phyloP scores from a whole-genome alignment of 495 filamentous ascomycete genomes.

The Neurospora terricola region DNA sequence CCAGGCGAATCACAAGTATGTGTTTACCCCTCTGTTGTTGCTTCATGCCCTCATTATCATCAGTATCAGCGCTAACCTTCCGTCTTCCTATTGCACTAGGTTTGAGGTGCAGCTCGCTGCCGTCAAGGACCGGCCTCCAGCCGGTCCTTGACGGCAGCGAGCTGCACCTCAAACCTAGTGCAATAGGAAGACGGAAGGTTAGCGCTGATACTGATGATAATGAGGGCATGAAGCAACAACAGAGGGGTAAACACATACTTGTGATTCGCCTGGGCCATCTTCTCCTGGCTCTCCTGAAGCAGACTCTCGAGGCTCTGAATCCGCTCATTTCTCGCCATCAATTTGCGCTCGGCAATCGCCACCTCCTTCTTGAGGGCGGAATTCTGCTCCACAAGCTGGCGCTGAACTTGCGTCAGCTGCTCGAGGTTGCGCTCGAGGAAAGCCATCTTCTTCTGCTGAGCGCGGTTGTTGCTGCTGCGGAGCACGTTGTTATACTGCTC shows the following conservation, averaged over 20 bases:
- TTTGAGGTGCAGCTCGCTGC: conserved; percentile 95
- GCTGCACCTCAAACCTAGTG: conserved; percentile 85
- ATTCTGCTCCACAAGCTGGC: conserved; percentile 97
- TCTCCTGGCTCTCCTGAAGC: conserved; percentile 95
- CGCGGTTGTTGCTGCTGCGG: conserved; percentile 88
- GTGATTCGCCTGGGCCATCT: conserved; percentile 89
- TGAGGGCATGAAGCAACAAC: background rate
- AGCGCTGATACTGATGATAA: background rate
- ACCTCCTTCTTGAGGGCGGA: conserved; percentile 95
- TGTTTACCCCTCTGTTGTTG: conserved; percentile 9
- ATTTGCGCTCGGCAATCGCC: conserved; percentile 92
- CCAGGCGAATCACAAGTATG: conserved; percentile 88
- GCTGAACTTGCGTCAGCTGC: conserved; percentile 92
- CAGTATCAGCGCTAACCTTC: background rate
- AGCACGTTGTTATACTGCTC: conserved; percentile 99
- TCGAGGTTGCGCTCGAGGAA: conserved; percentile 98
- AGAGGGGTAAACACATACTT: conserved; percentile 49
- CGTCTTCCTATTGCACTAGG: conserved; percentile 34
- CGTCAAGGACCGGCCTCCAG: conserved; percentile 95
- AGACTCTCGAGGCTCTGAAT: conserved; percentile 85
- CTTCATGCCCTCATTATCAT: background rate
- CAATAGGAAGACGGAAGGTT: conserved; percentile 2
- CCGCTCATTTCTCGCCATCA: conserved; percentile 91
- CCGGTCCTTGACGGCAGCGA: conserved; percentile 93
- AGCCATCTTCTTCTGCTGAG: conserved; percentile 99